Percentiles rank a stretch among this genome's conserved stretches.
phyloP scores from a whole-genome alignment of 2,329 filamentous ascomycete species.

The Coniochaeta pulveracea region DNA sequence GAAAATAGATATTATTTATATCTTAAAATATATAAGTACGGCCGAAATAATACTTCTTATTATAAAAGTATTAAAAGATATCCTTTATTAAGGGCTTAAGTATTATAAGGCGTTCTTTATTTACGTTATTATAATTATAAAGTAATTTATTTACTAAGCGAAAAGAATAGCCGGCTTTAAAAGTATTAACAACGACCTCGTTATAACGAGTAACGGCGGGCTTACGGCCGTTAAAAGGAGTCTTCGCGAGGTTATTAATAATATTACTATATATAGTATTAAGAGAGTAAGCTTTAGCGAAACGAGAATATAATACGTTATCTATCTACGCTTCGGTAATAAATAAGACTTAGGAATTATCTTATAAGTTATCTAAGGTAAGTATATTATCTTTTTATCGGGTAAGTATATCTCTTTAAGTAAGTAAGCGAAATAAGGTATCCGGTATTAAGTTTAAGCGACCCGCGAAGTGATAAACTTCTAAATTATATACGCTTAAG shows the following conservation, averaged over 20 bases:
- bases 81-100: neutral
- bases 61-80: neutral
- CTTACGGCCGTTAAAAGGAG: neutral
- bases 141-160: neutral
- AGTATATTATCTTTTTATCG: neutral
- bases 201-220: neutral
- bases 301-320: neutral
- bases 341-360: neutral
- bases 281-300: neutral
- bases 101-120: neutral
- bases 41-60: neutral
- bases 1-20: neutral
- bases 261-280: neutral
- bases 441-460: neutral
- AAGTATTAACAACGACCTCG: slow-evolving; percentile 1
- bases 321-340: neutral
- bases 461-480: neutral
- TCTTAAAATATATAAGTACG: neutral
- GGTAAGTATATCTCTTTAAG: neutral
- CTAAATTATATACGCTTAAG: neutral
- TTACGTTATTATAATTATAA: slow-evolving; percentile 2
- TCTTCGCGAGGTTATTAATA: neutral
- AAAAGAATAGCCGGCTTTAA: neutral
- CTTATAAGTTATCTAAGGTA: neutral
- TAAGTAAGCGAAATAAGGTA: neutral